Conservation (phyloP, 2,329 filamentous ascomycete genomes). For the Arthroderma sp. region DNA sequence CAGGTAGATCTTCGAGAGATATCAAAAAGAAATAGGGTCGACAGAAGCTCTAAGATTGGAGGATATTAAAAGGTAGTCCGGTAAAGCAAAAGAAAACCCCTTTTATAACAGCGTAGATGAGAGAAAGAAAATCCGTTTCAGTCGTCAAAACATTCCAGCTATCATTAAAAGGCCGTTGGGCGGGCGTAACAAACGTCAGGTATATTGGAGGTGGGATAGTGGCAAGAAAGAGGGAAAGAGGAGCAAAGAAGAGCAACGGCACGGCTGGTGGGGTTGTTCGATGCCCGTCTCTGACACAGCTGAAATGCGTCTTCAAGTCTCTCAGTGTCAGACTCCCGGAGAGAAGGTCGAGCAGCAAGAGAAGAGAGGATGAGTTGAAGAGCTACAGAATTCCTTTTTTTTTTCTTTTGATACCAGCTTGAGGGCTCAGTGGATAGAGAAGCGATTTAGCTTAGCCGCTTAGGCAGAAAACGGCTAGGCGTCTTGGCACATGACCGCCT, state of each 20-base stretch:
- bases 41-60: not conserved
- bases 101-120: constrained; percentile 4
- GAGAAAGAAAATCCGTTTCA: constrained; percentile 15
- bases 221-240: constrained; percentile 5
- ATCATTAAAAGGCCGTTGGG: constrained; percentile 14
- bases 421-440: no score
- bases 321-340: not conserved
- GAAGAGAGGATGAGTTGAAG: not conserved
- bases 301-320: not conserved
- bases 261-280: not conserved
- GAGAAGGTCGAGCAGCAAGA: not conserved
- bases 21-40: not conserved
- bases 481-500: no score
- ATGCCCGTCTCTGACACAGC: not conserved
- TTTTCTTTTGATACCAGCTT: no score
- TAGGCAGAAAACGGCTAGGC: no score
- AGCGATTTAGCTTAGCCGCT: no score
- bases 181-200: constrained; percentile 5
- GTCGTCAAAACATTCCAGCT: constrained; percentile 24
- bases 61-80: constrained; percentile 2
- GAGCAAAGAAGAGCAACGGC: not conserved
- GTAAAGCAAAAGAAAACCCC: constrained; percentile 3
- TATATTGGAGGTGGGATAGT: not conserved
- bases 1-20: not conserved
- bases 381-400: not conserved